phyloP scores from a whole-genome alignment of 2,329 filamentous ascomycete genomes.

The Tolypocladium ophioglossoides region DNA sequence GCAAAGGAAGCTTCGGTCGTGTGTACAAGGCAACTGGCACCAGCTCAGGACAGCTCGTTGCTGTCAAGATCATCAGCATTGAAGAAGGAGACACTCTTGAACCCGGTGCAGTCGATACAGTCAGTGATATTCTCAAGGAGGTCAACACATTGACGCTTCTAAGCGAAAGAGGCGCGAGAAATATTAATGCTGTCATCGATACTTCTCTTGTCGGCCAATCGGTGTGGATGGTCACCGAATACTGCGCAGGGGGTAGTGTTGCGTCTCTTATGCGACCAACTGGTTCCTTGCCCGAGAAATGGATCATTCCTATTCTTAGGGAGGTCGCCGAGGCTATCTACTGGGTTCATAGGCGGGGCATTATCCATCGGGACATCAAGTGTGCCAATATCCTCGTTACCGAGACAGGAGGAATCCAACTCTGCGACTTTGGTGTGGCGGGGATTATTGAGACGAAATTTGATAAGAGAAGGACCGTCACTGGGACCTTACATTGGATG shows the following conservation, averaged over 20 bases:
- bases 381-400: slow-evolving; percentile 73
- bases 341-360: slow-evolving; percentile 58
- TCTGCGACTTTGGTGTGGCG: slow-evolving; percentile 78
- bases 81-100: slow-evolving; percentile 63
- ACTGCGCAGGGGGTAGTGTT: slow-evolving; percentile 76
- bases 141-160: slow-evolving; percentile 61
- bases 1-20: slow-evolving; percentile 62
- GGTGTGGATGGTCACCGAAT: slow-evolving; percentile 83
- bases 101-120: slow-evolving; percentile 54
- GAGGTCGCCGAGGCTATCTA: slow-evolving; percentile 55
- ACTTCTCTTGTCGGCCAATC: slow-evolving; percentile 66
- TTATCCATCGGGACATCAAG: slow-evolving; percentile 63
- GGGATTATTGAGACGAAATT: slow-evolving; percentile 65
- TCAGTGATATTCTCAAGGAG: slow-evolving; percentile 59
- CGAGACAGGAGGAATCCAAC: slow-evolving; percentile 64
- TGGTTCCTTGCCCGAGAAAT: slow-evolving; percentile 55
- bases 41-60: slow-evolving; percentile 45
- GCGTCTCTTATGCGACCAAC: slow-evolving; percentile 62
- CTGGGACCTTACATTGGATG: slow-evolving; percentile 82
- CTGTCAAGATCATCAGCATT: slow-evolving; percentile 79
- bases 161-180: slow-evolving; percentile 63
- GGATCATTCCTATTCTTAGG: slow-evolving; percentile 56
- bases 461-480: slow-evolving; percentile 69
- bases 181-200: slow-evolving; percentile 74
- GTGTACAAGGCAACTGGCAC: slow-evolving; percentile 55